Evolutionary conservation across 2,329 filamentous ascomycete species (phyloP), one percentile per base, ranked within the genome.

Genomic region (Fusarium fujikuroi): DNA sequence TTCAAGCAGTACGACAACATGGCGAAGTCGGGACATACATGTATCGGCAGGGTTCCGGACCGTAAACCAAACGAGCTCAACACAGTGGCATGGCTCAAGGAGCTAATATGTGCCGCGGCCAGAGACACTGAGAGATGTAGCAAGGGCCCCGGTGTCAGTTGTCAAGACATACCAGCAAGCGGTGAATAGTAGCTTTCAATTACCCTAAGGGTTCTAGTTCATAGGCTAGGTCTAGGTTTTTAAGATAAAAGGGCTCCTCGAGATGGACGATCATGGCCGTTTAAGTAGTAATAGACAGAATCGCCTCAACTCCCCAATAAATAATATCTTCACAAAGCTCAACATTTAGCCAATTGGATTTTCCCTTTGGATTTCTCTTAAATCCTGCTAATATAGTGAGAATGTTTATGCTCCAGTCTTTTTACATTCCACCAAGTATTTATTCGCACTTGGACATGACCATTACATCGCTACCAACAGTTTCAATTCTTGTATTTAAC

Each of bases 21-120:
- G 0, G 3, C 6, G 4, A 42, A 39, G 5, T 23, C 9, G 7
- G n/a, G 14, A 4, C 32, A 5, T 15, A 7, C 6, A 5, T 15
- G 9, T 32, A 25, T n/a, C 1, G 18, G 6, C 4, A 18, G 16
- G 21, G 19, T 19, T 21, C 23, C 12, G 15, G 44, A 39, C 4
- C 34, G 44, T 0, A 40, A 40, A 15, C 15, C 44, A 5, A 37
- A 18, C 14, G 43, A 52, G 21, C 18, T 52, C 7, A 63, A 21
- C 18, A 42, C 36, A 14, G 8, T 23, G 5, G 34, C 23, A 3
- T 40, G 46, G 46, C 19, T 64, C 9, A 34, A 65, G 15, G 62
- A 52, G 12, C 16, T 65, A 18, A 44, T 53, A 36, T n/a, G 1
- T 9, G 21, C 30, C 1, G 34, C 9, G 14, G 28, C n/a, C 7